These are phyloP conservation scores for Kwoniella europaea DNA, from an alignment of 768 basidiomycete species.

Conservation along the genomic window DNA sequence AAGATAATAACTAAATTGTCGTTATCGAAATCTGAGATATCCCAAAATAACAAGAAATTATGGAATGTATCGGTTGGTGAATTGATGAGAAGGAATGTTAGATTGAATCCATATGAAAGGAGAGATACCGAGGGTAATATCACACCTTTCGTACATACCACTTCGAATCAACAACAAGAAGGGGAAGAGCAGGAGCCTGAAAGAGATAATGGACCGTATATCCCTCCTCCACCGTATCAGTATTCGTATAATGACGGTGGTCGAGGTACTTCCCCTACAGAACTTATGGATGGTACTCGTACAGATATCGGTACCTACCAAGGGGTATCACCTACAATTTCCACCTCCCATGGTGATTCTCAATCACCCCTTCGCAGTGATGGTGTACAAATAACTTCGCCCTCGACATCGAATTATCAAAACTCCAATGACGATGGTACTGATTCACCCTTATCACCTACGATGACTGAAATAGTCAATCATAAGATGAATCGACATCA, in stretches of 20 bases:
- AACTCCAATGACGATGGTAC: neutral
- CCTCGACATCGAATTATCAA: neutral
- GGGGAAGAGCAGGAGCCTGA: slow-evolving; percentile 11
- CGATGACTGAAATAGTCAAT: neutral
- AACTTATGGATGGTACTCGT: neutral
- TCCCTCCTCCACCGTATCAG: slow-evolving; percentile 22
- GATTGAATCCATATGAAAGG: neutral
- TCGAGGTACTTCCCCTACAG: neutral
- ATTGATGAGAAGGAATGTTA: slow-evolving; percentile 13
- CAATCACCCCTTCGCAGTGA: no score
- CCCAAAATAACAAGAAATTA: neutral
- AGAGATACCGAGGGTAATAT: neutral
- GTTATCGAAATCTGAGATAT: slow-evolving; percentile 9
- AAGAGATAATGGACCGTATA: slow-evolving; percentile 17
- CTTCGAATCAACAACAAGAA: neutral
- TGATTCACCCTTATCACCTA: neutral
- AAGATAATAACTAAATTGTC: slow-evolving; percentile 10
- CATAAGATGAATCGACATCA: neutral
- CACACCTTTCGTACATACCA: neutral
- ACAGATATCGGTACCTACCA: neutral
- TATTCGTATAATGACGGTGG: neutral
- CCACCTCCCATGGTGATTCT: no score
- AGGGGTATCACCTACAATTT: no score
- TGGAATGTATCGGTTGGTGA: slow-evolving; percentile 17
- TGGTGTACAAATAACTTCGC: neutral